Percentiles rank a stretch among this genome's conserved stretches.
phyloP scores from a whole-genome alignment of 2,329 filamentous ascomycete genomes.

The Mycosphaerella arachidis region DNA sequence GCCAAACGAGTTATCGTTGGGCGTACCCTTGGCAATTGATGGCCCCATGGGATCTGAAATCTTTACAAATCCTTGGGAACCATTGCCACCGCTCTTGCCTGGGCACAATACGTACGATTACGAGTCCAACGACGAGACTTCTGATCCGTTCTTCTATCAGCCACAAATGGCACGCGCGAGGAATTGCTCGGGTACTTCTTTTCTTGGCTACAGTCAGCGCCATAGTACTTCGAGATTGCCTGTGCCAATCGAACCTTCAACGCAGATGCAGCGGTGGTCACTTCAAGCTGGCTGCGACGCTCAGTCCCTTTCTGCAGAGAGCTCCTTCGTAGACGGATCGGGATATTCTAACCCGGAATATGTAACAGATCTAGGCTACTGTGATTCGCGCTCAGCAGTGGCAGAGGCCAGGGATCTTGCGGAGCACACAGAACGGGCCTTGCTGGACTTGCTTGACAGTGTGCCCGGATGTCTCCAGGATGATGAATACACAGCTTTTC shows the following conservation, averaged over 20 bases:
- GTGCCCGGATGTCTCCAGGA: not conserved
- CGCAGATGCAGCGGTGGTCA: constrained; percentile 10
- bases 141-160: constrained; percentile 19
- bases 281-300: not conserved
- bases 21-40: constrained; percentile 6
- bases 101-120: constrained; percentile 14
- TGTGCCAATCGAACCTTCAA: constrained; percentile 18
- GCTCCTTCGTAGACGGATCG: not conserved
- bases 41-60: not conserved
- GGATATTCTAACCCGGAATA: not conserved
- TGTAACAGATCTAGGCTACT: not conserved
- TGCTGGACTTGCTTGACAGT: constrained; percentile 11
- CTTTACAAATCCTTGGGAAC: constrained; percentile 9
- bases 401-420: constrained; percentile 19
- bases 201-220: constrained; percentile 3
- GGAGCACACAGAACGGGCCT: constrained; percentile 14
- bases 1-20: constrained; percentile 10
- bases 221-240: constrained; percentile 15
- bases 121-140: constrained; percentile 17
- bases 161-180: constrained; percentile 9
- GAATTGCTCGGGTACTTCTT: constrained; percentile 7
- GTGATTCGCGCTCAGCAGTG: not conserved
- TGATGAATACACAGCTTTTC: not conserved
- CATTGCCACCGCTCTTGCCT: constrained; percentile 17
- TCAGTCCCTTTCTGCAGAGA: not conserved